Conservation (phyloP, 306 rosid genomes). For the Castanea sativa region DNA sequence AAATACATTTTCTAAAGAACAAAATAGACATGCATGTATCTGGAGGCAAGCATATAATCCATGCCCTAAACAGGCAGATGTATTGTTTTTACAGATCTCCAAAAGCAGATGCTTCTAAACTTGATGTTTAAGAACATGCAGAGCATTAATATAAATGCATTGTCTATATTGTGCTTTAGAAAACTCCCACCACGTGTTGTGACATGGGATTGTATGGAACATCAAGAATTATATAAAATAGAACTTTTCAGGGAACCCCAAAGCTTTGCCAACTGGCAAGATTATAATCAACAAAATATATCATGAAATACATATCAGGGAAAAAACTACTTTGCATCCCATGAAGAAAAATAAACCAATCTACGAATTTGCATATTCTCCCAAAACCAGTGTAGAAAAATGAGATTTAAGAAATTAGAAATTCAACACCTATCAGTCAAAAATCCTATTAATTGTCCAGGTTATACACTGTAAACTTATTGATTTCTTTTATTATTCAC, state of each 20-base stretch:
- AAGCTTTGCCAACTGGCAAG: neutral
- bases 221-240: neutral
- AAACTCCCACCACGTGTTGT: neutral
- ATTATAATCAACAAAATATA: neutral
- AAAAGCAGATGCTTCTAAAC: neutral
- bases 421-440: neutral
- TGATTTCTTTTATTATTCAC: neutral
- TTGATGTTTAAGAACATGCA: neutral
- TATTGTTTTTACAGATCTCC: neutral
- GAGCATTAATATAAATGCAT: neutral
- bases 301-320: neutral
- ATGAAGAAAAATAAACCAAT: neutral
- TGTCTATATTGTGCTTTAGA: neutral
- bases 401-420: neutral
- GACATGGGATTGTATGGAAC: neutral
- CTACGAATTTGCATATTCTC: neutral
- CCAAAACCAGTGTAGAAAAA: neutral
- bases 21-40: constrained; percentile 9
- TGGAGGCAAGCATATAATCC: neutral
- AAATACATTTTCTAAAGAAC: neutral
- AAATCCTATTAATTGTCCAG: neutral
- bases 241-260: neutral
- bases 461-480: neutral
- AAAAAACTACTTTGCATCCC: neutral
- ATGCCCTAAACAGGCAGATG: neutral